Evolutionary conservation across 208 protist genomes (phyloP).

Genomic region (Acanthamoeba healyi): DNA sequence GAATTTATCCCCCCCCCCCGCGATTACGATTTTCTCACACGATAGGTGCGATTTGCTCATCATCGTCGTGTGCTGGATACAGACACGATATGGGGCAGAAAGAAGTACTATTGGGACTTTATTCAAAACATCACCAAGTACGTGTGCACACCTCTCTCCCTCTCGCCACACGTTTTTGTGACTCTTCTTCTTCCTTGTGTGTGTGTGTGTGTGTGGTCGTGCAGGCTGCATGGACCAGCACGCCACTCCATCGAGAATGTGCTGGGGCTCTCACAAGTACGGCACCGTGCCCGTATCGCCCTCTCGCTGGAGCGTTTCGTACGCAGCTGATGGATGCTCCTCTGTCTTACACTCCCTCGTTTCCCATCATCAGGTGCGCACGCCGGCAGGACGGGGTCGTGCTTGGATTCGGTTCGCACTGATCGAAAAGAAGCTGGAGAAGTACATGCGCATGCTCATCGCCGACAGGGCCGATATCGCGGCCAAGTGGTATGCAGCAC

Average conservation of each 20-base stretch:
- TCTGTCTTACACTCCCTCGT: neutral
- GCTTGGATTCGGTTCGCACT: slow-evolving; percentile 52
- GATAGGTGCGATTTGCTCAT: too few species aligned
- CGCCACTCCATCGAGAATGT: slow-evolving; percentile 38
- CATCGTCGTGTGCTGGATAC: too few species aligned
- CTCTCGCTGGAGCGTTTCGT: neutral
- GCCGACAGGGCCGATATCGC: neutral
- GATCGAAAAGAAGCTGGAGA: slow-evolving; percentile 59
- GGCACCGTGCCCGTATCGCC: neutral
- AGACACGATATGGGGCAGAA: slow-evolving; percentile 18
- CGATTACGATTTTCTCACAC: too few species aligned
- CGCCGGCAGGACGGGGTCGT: neutral
- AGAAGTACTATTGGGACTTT: slow-evolving; percentile 35
- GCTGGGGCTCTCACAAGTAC: neutral
- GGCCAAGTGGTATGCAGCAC: slow-evolving; percentile 12
- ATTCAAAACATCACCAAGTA: slow-evolving; percentile 26
- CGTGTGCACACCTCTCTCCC: neutral
- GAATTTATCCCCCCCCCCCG: neutral
- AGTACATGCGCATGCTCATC: slow-evolving; percentile 44
- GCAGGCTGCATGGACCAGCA: neutral
- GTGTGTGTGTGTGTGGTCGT: neutral
- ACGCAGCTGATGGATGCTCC: neutral
- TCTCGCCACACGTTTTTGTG: neutral
- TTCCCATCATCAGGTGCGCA: neutral
- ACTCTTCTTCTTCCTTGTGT: neutral